Base-by-base conservation (phyloP, 2,329 filamentous ascomycete species). In the Epichloe sp. region DNA sequence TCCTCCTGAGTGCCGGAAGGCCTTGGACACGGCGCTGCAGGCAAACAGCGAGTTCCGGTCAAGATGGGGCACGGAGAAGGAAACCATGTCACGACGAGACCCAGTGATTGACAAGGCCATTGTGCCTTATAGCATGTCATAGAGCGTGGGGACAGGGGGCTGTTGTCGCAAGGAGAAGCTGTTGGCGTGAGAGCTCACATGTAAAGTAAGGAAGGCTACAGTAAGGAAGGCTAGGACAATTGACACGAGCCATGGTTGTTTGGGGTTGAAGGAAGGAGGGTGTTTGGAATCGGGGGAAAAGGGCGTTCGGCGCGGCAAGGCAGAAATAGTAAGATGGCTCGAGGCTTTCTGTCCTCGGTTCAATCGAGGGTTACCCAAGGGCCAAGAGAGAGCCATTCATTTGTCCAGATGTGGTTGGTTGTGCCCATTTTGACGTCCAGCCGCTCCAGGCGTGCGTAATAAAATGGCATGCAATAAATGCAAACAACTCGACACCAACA, bases 31-130 rank as follows among this genome's bases (percentile, higher is more conserved):
- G 49, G 83, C 87, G 3, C 71, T 82, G 48, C 68, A 69, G 11
- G 73, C 76, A 50, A 87, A 95, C 65, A 65, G 69, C 54, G 68
- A 76, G 50, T 97, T 89, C 86, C 86, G 86, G 64, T 71, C 68
- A 35, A 77, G 75, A 55, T 95, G 89, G 88, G 78, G 78, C 15
- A 75, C 78, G 5, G 90, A 96, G 68, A 72, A 65, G 37, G 67
- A 74, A 10, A 78, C 79, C 52, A 72, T 68, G 53, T 71, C 73
- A 40, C 71, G 80, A 50, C 68, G 72, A 46, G 63, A 70, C 47
- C 79, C 79, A 1, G 63, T 75, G 41, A 81, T 84, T 54, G 80
- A 84, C 65, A 83, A 83, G 66, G 78, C 79, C 2, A 76, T 82
- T 58, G 78, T 82, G 51, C 77, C 79, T 14, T 81, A 78, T 57